A percentile compares a stretch with the other conserved stretches of the same genome.
phyloP scores from a whole-genome alignment of 768 basidiomycete species.

The Agrocybe pediades region DNA sequence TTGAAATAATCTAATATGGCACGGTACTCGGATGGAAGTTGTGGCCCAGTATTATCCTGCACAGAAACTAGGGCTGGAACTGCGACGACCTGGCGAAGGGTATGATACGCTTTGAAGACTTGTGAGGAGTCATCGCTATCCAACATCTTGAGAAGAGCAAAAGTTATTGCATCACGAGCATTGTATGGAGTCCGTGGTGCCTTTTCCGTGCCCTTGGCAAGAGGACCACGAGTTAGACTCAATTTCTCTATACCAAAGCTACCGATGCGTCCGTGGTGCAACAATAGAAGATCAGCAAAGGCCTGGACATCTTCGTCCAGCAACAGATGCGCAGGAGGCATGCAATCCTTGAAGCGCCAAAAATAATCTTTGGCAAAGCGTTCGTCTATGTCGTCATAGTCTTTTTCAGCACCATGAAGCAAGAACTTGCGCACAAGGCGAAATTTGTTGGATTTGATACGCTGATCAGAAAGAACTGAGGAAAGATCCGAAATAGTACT shows the following conservation, averaged over 20 bases:
- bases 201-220: constrained; percentile 18
- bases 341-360: constrained; percentile 83
- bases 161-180: constrained; percentile 52
- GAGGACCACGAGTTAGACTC: constrained; percentile 40
- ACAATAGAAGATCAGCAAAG: constrained; percentile 65
- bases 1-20: constrained; percentile 51
- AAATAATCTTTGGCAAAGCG: constrained; percentile 66
- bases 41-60: constrained; percentile 28
- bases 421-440: constrained; percentile 68
- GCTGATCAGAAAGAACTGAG: constrained; percentile 54
- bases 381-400: constrained; percentile 34
- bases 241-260: constrained; percentile 59
- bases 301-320: constrained; percentile 70
- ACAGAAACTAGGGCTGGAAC: too few species aligned
- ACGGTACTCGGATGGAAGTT: constrained; percentile 39
- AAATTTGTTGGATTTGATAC: constrained; percentile 76
- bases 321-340: constrained; percentile 57
- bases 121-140: constrained; percentile 48
- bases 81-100: constrained; percentile 61
- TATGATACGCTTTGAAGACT: constrained; percentile 61
- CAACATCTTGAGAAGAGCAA: constrained; percentile 59
- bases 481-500: constrained; percentile 52
- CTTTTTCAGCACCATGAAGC: constrained; percentile 40
- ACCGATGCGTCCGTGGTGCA: constrained; percentile 60
- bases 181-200: constrained; percentile 20